Evolutionary conservation across 2,329 filamentous ascomycete genomes (phyloP).

Genomic region (Bisporella sp.): DNA sequence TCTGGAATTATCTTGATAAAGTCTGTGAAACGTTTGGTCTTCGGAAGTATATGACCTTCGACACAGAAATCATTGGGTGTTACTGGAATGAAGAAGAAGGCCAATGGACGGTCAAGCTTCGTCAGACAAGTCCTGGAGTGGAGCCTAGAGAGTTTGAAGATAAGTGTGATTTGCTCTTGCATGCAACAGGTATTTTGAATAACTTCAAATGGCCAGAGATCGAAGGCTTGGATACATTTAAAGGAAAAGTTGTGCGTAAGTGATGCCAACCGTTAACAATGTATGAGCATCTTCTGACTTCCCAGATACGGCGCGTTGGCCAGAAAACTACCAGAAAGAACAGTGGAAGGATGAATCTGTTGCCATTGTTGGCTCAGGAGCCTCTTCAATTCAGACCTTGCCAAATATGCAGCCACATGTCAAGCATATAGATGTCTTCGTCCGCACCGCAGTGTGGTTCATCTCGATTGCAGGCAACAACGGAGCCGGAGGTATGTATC

Average conservation of each 20-base stretch:
- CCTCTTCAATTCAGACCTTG: conserved; percentile 47
- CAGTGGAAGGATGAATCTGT: conserved; percentile 39
- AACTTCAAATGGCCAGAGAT: conserved; percentile 39
- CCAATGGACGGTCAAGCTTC: conserved; percentile 41
- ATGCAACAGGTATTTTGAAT: conserved; percentile 21
- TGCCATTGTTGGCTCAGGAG: conserved; percentile 48
- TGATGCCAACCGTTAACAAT: too few species aligned
- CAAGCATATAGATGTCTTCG: conserved; percentile 36
- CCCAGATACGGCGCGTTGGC: conserved; percentile 50
- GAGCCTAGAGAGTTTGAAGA: conserved; percentile 15
- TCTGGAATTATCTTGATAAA: conserved; percentile 38
- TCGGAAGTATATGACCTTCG: conserved; percentile 45
- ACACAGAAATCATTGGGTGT: conserved; percentile 38
- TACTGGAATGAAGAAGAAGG: conserved; percentile 42
- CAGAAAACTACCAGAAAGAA: conserved; percentile 17
- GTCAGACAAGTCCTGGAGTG: conserved; percentile 25
- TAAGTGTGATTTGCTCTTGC: conserved; percentile 18
- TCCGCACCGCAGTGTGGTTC: conserved; percentile 40
- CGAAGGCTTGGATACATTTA: conserved; percentile 37
- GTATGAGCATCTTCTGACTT: too few species aligned
- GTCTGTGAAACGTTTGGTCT: conserved; percentile 41
- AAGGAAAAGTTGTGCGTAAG: conserved; percentile 23
- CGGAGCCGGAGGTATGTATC: too few species aligned
- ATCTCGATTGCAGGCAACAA: not conserved
- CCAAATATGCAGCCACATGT: conserved; percentile 31